phyloP scores from a whole-genome alignment of 2,329 filamentous ascomycete genomes.

The Colletotrichum gigasporum region DNA sequence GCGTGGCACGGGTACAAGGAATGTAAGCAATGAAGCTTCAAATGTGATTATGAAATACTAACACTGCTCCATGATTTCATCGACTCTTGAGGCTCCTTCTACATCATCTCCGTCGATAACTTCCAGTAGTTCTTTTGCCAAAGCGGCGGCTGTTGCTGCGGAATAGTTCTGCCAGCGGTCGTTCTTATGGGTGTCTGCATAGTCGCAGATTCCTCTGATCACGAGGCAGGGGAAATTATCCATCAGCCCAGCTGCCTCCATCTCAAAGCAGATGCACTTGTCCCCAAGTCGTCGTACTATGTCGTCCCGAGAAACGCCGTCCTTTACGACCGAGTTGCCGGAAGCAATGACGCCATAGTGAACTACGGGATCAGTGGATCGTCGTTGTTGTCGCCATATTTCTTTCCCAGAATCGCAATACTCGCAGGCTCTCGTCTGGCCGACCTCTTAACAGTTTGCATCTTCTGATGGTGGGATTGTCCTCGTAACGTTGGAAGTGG shows the following conservation, averaged over 20 bases:
- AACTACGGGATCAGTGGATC: constrained; percentile 9
- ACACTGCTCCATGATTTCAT: background rate
- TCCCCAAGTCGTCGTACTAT: constrained; percentile 36
- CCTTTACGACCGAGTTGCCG: constrained; percentile 47
- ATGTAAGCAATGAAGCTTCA: background rate
- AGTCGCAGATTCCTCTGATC: constrained; percentile 51
- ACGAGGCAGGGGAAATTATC: constrained; percentile 44
- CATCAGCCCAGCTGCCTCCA: constrained; percentile 43
- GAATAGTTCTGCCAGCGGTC: constrained; percentile 49
- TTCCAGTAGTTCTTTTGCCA: constrained; percentile 27
- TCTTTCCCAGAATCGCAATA: constrained; percentile 13
- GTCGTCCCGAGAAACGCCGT: constrained; percentile 41
- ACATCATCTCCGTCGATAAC: background rate
- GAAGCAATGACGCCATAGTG: constrained; percentile 42
- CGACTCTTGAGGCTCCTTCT: background rate
- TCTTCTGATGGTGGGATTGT: background rate
- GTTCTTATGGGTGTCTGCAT: constrained; percentile 50
- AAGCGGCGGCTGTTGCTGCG: constrained; percentile 43
- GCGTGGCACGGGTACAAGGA: too few species aligned
- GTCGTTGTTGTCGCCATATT: background rate
- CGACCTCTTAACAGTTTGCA: background rate
- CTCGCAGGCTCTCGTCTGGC: background rate
- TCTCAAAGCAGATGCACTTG: constrained; percentile 39
- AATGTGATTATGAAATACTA: background rate
- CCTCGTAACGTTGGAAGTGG: background rate